Conservation (phyloP, 2,329 filamentous ascomycete genomes). For the Meredithiella fracta region DNA sequence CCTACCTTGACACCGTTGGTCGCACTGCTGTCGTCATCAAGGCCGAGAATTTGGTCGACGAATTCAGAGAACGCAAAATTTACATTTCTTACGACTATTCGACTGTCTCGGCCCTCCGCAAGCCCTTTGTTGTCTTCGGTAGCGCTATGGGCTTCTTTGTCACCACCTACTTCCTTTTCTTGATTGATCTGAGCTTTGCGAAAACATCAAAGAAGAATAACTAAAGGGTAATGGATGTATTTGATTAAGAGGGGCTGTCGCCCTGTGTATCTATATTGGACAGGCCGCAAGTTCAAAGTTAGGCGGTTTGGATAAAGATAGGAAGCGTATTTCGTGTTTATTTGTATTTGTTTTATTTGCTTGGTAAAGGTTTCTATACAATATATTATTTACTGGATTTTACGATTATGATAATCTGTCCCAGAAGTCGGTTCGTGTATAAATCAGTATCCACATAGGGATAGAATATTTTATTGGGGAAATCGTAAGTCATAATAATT, state of each 20-base stretch:
- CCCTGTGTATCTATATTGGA: not conserved
- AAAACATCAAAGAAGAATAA: slow-evolving; percentile 13
- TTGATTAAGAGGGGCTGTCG: not conserved
- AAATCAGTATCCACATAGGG: not conserved
- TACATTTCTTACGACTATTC: slow-evolving; percentile 82
- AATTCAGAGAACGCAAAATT: slow-evolving; percentile 67
- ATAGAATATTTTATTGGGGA: too few species aligned
- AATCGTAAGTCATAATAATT: too few species aligned
- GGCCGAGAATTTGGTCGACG: slow-evolving; percentile 77
- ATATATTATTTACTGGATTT: not conserved
- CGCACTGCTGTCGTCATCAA: slow-evolving; percentile 68
- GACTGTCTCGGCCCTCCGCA: slow-evolving; percentile 56
- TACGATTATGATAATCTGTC: not conserved
- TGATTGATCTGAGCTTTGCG: slow-evolving; percentile 62
- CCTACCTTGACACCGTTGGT: slow-evolving; percentile 85
- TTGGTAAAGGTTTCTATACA: slow-evolving; percentile 1
- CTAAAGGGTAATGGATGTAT: not conserved
- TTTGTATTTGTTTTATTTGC: slow-evolving; percentile 1
- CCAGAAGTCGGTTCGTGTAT: not conserved
- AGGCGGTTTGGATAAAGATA: not conserved
- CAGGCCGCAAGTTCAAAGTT: not conserved
- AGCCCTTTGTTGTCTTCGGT: slow-evolving; percentile 67
- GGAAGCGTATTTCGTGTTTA: slow-evolving; percentile 3
- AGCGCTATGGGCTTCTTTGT: slow-evolving; percentile 61
- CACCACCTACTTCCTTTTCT: slow-evolving; percentile 57